These are phyloP conservation scores for Globisporangium yorkense DNA, from an alignment of 352 stramenopile species.

Conservation along the genomic window DNA sequence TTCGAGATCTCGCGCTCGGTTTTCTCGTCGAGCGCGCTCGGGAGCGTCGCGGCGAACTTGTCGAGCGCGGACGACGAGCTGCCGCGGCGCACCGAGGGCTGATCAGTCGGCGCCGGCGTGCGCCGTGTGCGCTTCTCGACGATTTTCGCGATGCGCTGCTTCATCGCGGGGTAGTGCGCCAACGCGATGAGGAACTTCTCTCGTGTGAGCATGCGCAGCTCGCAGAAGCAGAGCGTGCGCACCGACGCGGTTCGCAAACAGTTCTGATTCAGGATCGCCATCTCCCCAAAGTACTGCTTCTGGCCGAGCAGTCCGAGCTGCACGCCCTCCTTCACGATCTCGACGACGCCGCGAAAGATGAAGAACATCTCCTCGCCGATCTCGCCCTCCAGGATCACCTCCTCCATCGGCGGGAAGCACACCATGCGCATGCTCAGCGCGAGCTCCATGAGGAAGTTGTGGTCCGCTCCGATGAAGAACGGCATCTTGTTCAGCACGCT, in stretches of 20 bases:
- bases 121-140: slow-evolving; percentile 57
- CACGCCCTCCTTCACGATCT: slow-evolving; percentile 36
- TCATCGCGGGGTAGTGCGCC: slow-evolving; percentile 44
- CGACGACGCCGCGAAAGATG: slow-evolving; percentile 66
- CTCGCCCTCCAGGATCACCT: slow-evolving; percentile 63
- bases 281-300: slow-evolving; percentile 78
- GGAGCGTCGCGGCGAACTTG: slow-evolving; percentile 39
- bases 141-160: slow-evolving; percentile 70
- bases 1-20: slow-evolving; percentile 39
- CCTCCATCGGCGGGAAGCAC: slow-evolving; percentile 55
- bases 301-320: slow-evolving; percentile 56
- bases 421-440: slow-evolving; percentile 77
- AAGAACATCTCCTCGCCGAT: slow-evolving; percentile 74
- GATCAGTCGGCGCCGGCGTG: slow-evolving; percentile 16
- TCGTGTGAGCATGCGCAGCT: slow-evolving; percentile 59
- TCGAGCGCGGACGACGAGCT: slow-evolving; percentile 43
- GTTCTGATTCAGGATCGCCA: slow-evolving; percentile 64
- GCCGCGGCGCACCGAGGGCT: slow-evolving; percentile 1
- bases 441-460: slow-evolving; percentile 75
- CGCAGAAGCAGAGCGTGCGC: slow-evolving; percentile 67
- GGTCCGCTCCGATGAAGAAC: slow-evolving; percentile 68
- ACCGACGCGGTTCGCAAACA: slow-evolving; percentile 55
- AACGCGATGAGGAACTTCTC: slow-evolving; percentile 53
- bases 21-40: slow-evolving; percentile 41
- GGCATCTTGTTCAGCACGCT: slow-evolving; percentile 71